These are phyloP conservation scores for Blumeria hordei DNA, from an alignment of 2,329 filamentous ascomycete species.

Conservation along the genomic window DNA sequence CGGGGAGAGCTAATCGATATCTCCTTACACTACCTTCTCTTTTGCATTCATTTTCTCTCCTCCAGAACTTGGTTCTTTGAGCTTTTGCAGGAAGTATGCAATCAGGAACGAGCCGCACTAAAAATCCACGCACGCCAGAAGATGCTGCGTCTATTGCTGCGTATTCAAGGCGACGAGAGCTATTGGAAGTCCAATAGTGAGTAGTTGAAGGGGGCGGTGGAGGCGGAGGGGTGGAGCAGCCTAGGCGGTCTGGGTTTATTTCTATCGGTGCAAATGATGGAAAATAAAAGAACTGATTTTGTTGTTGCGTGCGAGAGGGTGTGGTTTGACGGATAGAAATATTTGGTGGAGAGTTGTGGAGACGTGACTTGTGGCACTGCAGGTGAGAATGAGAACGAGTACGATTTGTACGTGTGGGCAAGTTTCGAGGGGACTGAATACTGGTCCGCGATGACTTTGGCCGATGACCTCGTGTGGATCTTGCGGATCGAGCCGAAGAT, in stretches of 20 bases:
- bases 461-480: neutral
- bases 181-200: conserved; percentile 43
- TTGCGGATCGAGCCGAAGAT: neutral
- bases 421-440: neutral
- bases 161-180: conserved; percentile 36
- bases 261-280: conserved; percentile 3
- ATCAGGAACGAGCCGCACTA: conserved; percentile 33
- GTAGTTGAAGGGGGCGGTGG: conserved; percentile 29
- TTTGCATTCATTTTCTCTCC: conserved; percentile 26
- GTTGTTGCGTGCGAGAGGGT: conserved; percentile 3
- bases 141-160: conserved; percentile 40
- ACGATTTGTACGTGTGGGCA: neutral
- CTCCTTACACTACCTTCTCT: conserved; percentile 37
- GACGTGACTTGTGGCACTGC: neutral
- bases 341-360: neutral
- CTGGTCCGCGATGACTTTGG: neutral
- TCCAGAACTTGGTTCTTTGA: conserved; percentile 23
- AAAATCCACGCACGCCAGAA: conserved; percentile 33
- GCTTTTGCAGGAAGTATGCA: conserved; percentile 29
- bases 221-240: conserved; percentile 1
- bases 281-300: conserved; percentile 14
- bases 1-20: conserved; percentile 33
- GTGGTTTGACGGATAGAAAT: conserved; percentile 3
- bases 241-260: neutral
- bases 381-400: neutral